Evolutionary conservation across 345 rosid species (phyloP), one percentile per base, ranked within the genome.

Genomic region (Eutrema japonicum): DNA sequence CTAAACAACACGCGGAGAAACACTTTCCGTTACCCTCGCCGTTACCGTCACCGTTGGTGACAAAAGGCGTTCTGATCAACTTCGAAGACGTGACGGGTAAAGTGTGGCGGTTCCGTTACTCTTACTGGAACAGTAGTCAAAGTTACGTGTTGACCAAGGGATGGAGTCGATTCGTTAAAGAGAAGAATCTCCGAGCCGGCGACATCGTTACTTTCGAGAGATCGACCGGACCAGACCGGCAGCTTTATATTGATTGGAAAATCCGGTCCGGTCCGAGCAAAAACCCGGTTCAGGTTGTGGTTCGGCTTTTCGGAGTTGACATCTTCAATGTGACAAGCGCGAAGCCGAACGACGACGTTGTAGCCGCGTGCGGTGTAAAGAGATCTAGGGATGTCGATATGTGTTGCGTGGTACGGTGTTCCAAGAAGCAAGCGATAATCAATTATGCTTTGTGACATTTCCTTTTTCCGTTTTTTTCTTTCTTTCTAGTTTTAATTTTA

Each of bases 121-220:
- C 98, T 0, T 93, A 93, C 71, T 93, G 98, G 98, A 93, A 91
- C 72, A 93, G 96, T 46, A 93, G 98, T 80, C 98, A 88, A 22
- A 93, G 97, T 73, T 93, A 91, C 53, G 98, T 91, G 51, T 81
- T 93, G 63, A 93, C 98, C 2, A 89, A 88, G 66, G 98, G 98
- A 18, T 94, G 97, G 98, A 89, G 91, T 85, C 80, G 93, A 3
- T 94, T 89, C 65, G 98, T 94, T 2, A 91, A 89, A 78, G 98
- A 94, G 79, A 94, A 89, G 85, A 82, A 69, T 49, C 76, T 91
- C 57, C 86, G 79, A 68, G 93, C 96, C 59, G 96, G 98, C 12
- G 97, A 94, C 64, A 76, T 84, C 10, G 96, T 94, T 27, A 66
- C 86, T 36, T 94, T 94, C 68, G 88, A 88, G 73, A 87, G 85